Evolutionary conservation across 2,329 filamentous ascomycete genomes (phyloP), one percentile per base, ranked within the genome.

Genomic region (Colletotrichum lupini): DNA sequence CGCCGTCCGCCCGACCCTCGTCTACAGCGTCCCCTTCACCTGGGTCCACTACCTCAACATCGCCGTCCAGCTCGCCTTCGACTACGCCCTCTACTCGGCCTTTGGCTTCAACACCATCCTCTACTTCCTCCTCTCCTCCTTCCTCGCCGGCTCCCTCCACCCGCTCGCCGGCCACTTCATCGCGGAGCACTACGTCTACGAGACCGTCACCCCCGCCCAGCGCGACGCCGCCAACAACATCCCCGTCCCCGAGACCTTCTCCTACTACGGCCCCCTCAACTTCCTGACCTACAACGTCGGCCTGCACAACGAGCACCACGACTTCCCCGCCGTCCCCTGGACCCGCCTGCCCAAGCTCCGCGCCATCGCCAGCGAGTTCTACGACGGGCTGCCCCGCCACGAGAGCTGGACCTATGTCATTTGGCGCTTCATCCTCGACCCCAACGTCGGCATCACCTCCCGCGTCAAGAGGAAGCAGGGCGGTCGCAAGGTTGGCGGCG

Each of bases 111-210:
- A 92, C 76, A 89, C 94, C 0, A 80, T 98, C 58, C 89, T 91
- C 76, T 99, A 99, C 86, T 87, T 99, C 55, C 86, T 99, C 65
- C 85, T 97, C 77, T 97, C 93, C 79, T 97, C 94, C 64, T 98
- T 99, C 88, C 89, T 99, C 3, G 97, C 97, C 1, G 97, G 97
- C 46, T 96, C 93, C 59, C 89, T 99, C 37, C 97, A 99, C 85
- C 97, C 97, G 4, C 94, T 96, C 72, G 97, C 97, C 0, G 97
- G 95, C 57, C 97, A 99, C 85, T 99, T 99, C 87, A 99, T 99
- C 83, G 95, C 97, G 71, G 97, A 99, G 86, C 97, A 99, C 84
- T 96, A 96, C 84, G 93, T 96, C 76, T 95, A 95, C 80, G 87
- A 92, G 77, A 91, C 90, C 64, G 85, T 90, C 77, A 86, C 86